Base-by-base conservation (phyloP, 495 filamentous ascomycete genomes). In the Astrocystis sublimbata region DNA sequence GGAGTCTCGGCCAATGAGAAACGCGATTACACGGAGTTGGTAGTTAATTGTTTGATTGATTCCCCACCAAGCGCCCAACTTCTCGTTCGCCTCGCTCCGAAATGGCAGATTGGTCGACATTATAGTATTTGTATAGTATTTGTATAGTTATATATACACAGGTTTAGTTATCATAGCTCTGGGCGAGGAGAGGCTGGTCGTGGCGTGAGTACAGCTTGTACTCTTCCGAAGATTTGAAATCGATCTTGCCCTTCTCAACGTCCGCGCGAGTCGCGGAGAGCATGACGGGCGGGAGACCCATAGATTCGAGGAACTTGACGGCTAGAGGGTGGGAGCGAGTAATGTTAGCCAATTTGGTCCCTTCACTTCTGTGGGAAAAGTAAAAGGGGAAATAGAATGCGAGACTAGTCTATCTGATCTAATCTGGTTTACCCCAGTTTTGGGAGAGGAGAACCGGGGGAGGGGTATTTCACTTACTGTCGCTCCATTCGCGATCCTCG, bases 281-380 rank as follows among this genome's bases (percentile, higher is more conserved):
- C 78, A 93, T 88, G 23, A 82, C 85, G 76, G 89, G 85, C 24
- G 92, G 88, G 59, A 97, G 81, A 52, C 92, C 92, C 92, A 97
- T 97, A 8, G 87, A 90, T 41, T 86, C 85, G 55, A 97, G 81
- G 75, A 89, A 97, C 10, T 75, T 64, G 30, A 96, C 83, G 33
- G 84, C 81, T 84, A 53, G 15, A 45, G 47, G 35, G n/a, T n/a
- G n/a, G n/a, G n/a, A 6, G 19, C n/a, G n/a, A 46, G 28, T 50
- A 51, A 4, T 7, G 43, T 65, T 41, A 70, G 60, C 30, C 17
- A 0, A 26, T 41, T 0, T 13, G 8, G 33, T 40, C n/a, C n/a
- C n/a, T n/a, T n/a, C n/a, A n/a, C n/a, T n/a, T n/a, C n/a, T n/a
- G n/a, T n/a, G n/a, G n/a, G n/a, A n/a, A n/a, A n/a, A n/a, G n/a